Conservation (phyloP, 805 yeast genomes). For the Cyberlindnera americana region DNA sequence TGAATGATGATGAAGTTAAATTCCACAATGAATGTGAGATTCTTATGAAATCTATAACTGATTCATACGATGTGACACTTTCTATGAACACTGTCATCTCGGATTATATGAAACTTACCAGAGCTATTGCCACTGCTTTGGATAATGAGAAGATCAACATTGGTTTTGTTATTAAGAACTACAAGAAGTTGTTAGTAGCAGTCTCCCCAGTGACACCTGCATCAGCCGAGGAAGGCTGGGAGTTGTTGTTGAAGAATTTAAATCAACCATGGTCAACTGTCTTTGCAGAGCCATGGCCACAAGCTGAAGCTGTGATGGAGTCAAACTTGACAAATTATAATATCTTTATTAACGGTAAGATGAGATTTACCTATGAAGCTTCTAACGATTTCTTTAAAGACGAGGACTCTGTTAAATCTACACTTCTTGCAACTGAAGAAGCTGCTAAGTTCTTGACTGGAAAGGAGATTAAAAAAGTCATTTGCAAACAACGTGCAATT, state of each 20-base stretch:
- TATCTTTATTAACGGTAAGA: slow-evolving; percentile 73
- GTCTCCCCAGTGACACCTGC: slow-evolving; percentile 83
- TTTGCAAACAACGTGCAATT: slow-evolving; percentile 42
- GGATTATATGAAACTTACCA: slow-evolving; percentile 82
- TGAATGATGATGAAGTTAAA: slow-evolving; percentile 43
- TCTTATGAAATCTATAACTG: slow-evolving; percentile 47
- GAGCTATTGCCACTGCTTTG: slow-evolving; percentile 39
- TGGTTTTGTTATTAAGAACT: slow-evolving; percentile 44
- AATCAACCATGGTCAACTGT: slow-evolving; percentile 45
- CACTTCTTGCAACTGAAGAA: slow-evolving; percentile 30
- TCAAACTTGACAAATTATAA: slow-evolving; percentile 42
- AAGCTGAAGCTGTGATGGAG: slow-evolving; percentile 33
- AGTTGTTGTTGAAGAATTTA: slow-evolving; percentile 31
- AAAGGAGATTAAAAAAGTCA: slow-evolving; percentile 47
- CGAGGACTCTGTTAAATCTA: slow-evolving; percentile 35
- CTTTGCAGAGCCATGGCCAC: slow-evolving; percentile 66
- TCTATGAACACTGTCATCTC: slow-evolving; percentile 84
- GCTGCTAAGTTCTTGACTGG: slow-evolving; percentile 40
- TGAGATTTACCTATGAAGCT: slow-evolving; percentile 44
- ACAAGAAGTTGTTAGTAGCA: slow-evolving; percentile 52
- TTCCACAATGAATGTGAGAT: slow-evolving; percentile 57
- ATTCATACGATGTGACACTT: slow-evolving; percentile 54
- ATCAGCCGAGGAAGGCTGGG: slow-evolving; percentile 81
- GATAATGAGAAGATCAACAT: slow-evolving; percentile 35
- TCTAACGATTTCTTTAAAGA: slow-evolving; percentile 35